Base-by-base conservation (phyloP, 129 eudicot species). In the Tagetes patula region DNA sequence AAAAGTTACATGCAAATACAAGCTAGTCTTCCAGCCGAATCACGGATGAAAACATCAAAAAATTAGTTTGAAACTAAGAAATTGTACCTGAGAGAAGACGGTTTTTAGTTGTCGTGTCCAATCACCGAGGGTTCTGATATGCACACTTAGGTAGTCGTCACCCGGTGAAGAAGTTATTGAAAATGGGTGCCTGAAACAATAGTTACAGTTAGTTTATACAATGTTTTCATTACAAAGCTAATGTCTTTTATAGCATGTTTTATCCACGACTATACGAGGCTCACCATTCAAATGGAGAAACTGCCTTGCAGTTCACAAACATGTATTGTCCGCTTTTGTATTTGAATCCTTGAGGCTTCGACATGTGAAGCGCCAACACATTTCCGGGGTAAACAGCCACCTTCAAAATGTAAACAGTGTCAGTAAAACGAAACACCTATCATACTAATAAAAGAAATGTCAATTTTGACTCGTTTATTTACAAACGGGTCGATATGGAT, bases 321-420 rank as follows among this genome's bases (percentile, higher is more conserved):
- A 69, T 69, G 62, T 69, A 69, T 69, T 69, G 74, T 20, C 74
- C 74, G 20, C 74, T 69, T 36, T 50, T 50, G 74, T 69, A 69
- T 50, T 38, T 14, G 40, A 69, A 69, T 38, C 46, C 46, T 13
- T 27, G 74, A 36, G 63, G 74, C 63, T 50, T 69, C 1, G 63
- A 49, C 74, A 69, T 69, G 54, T 69, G 74, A 37, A 69, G 34
- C 8, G 45, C 47, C 48, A 69, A 13, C 45, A 69, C 61, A 10
- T 69, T 69, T 13, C 62, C 63, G 8, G 74, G 62, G 46, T 69
- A 50, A 69, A 50, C 48, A n/a, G 69, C 69, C 32, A 64, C 69
- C 69, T 64, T 61, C 67, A 61, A 36, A 36, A 36, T 3, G 45
- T 45, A 39, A 64, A 40, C 40, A 41, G 11, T 64, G 34, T 63